These are phyloP conservation scores for Penicillium sp. DNA, from an alignment of 2,329 filamentous ascomycete species.

Conservation along the genomic window DNA sequence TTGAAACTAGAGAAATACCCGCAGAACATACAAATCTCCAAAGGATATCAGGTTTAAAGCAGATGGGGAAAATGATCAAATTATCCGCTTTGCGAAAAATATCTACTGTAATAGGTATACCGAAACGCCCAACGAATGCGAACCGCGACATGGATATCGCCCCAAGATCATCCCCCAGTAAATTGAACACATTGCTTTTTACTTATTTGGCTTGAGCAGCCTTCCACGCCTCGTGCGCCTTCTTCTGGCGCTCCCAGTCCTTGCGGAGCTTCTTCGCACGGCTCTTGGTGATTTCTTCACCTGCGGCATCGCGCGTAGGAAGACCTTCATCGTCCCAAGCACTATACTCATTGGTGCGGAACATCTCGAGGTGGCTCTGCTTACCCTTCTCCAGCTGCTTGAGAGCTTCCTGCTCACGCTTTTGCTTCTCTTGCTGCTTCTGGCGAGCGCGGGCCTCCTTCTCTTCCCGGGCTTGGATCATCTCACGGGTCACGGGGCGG, in stretches of 20 bases:
- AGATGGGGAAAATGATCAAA: not conserved
- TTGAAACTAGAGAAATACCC: too few relatives aligned
- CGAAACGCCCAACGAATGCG: conserved; percentile 25
- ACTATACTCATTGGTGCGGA: conserved; percentile 64
- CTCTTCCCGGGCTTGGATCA: conserved; percentile 60
- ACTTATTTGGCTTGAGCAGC: conserved; percentile 27
- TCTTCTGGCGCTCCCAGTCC: conserved; percentile 89
- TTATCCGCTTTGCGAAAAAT: not conserved
- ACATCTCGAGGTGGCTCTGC: conserved; percentile 63
- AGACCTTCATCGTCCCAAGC: conserved; percentile 84
- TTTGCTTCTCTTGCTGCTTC: conserved; percentile 62
- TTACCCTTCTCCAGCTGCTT: conserved; percentile 60
- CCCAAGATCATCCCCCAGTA: not conserved
- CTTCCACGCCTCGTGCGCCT: conserved; percentile 48
- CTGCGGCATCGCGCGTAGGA: conserved; percentile 76
- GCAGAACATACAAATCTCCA: too few relatives aligned
- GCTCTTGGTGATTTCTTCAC: conserved; percentile 79
- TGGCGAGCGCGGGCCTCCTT: conserved; percentile 55
- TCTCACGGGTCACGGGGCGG: conserved; percentile 64
- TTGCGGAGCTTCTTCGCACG: conserved; percentile 82
- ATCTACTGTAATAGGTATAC: conserved; percentile 8
- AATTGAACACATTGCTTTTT: conserved; percentile 5
- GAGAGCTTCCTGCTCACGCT: conserved; percentile 57
- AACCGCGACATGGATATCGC: not conserved
- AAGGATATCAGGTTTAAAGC: too few relatives aligned